These are phyloP conservation scores for Xylaria palmicola DNA, from an alignment of 495 filamentous ascomycete species.

Conservation along the genomic window DNA sequence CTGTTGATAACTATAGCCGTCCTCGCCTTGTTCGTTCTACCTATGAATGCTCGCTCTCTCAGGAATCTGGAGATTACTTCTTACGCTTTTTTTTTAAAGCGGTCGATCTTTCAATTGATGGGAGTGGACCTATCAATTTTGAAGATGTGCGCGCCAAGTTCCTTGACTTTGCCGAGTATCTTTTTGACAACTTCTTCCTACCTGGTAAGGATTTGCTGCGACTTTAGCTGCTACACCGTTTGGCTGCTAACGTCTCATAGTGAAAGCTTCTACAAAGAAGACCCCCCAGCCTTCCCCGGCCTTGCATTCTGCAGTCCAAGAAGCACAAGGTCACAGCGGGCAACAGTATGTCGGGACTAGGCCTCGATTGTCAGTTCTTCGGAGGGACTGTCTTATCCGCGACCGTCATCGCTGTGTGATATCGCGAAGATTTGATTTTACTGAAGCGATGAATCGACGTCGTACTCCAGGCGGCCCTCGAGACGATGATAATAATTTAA, in stretches of 20 bases:
- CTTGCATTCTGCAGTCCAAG: slow-evolving; percentile 17
- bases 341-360: slow-evolving; percentile 21
- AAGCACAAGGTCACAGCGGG: slow-evolving; percentile 15
- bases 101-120: slow-evolving; percentile 15
- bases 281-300: slow-evolving; percentile 20
- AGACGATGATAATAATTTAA: background rate
- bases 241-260: slow-evolving; percentile 14
- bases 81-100: slow-evolving; percentile 21
- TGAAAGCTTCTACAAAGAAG: slow-evolving; percentile 16
- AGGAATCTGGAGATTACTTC: slow-evolving; percentile 22
- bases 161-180: slow-evolving; percentile 22
- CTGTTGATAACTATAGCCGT: slow-evolving; percentile 17
- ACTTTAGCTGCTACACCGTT: slow-evolving; percentile 3
- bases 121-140: slow-evolving; percentile 14
- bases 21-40: slow-evolving; percentile 21
- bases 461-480: background rate
- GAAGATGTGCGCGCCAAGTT: slow-evolving; percentile 9
- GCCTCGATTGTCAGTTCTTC: slow-evolving; percentile 23
- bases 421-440: slow-evolving; percentile 25
- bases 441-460: slow-evolving; percentile 17
- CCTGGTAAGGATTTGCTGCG: slow-evolving; percentile 15
- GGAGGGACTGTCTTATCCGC: slow-evolving; percentile 23
- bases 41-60: slow-evolving; percentile 23
- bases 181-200: slow-evolving; percentile 26
- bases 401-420: slow-evolving; percentile 29